Percentiles rank a stretch among this genome's conserved stretches.
These are phyloP conservation scores for Zymoseptoria tritici DNA, from an alignment of 2,329 filamentous ascomycete genomes.

Conservation along the genomic window DNA sequence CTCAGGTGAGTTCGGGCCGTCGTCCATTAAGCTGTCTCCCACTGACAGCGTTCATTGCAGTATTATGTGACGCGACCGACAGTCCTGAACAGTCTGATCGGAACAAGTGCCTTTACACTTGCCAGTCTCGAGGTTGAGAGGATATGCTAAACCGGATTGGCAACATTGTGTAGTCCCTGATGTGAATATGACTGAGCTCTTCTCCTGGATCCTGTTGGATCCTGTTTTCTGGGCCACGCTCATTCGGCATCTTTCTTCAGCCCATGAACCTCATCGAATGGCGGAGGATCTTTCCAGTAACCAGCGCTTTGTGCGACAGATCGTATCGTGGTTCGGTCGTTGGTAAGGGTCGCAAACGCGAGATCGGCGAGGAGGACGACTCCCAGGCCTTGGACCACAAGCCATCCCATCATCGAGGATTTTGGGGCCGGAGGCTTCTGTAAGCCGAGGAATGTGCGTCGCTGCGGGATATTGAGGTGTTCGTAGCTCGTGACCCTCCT, in stretches of 20 bases:
- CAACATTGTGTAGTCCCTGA: background rate
- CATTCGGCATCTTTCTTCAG: conserved; percentile 1
- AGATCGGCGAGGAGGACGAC: conserved; percentile 27
- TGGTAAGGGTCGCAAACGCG: conserved; percentile 18
- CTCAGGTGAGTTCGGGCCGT: conserved; percentile 35
- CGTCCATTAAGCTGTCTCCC: background rate
- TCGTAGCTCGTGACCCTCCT: background rate
- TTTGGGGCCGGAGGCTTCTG: conserved; percentile 25
- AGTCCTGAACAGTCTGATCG: conserved; percentile 33
- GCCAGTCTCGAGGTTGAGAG: conserved; percentile 31
- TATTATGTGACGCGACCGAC: conserved; percentile 39
- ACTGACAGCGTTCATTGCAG: conserved; percentile 17
- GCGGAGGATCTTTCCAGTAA: conserved; percentile 19
- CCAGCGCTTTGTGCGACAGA: conserved; percentile 24
- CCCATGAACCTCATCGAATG: conserved; percentile 16
- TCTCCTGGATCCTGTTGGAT: background rate
- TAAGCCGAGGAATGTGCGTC: conserved; percentile 26
- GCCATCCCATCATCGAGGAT: conserved; percentile 25
- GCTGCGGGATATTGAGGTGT: conserved; percentile 8
- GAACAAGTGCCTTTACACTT: conserved; percentile 35
- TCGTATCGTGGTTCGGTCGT: conserved; percentile 19
- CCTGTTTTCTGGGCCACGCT: background rate
- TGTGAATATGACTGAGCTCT: background rate
- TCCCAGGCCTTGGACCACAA: conserved; percentile 28
- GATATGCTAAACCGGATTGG: conserved; percentile 6